Conservation (phyloP, 768 basidiomycete genomes). For the Cystofilobasidium bisporidii region DNA sequence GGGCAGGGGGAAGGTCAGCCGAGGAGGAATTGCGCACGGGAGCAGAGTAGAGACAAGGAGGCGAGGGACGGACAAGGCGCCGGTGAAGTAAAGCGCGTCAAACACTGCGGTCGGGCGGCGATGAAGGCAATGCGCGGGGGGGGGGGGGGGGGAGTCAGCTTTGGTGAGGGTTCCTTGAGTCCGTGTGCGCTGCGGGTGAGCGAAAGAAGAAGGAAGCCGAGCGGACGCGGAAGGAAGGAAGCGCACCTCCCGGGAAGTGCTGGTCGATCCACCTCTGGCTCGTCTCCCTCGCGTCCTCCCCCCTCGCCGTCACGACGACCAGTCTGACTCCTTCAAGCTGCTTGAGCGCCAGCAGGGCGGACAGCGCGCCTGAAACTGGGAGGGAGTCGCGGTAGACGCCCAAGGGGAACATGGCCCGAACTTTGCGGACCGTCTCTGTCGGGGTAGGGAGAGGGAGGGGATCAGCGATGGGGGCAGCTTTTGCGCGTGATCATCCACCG, state of each 20-base stretch:
- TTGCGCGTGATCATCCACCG: too few species aligned
- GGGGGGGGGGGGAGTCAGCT: too few species aligned
- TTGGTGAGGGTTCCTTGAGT: too few species aligned
- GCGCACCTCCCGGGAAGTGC: conserved; percentile 9
- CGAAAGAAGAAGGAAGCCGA: not conserved
- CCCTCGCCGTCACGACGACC: conserved; percentile 22
- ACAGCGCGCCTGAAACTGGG: conserved; percentile 13
- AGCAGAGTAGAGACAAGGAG: not conserved
- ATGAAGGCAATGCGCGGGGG: too few species aligned
- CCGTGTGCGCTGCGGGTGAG: not conserved
- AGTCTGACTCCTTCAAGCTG: not conserved
- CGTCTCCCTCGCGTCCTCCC: conserved; percentile 3
- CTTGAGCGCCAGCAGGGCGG: conserved; percentile 5
- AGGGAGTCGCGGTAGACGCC: conserved; percentile 13
- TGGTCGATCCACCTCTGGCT: conserved; percentile 16
- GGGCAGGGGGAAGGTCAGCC: not conserved
- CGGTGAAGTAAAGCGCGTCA: conserved; percentile 23
- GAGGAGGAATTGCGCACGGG: not conserved
- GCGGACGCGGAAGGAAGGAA: not conserved
- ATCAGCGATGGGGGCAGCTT: not conserved
- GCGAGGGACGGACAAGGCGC: conserved; percentile 10
- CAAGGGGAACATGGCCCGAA: not conserved
- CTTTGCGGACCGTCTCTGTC: conserved; percentile 10
- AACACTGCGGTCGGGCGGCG: not conserved
- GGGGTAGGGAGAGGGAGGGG: too few species aligned